phyloP scores from a whole-genome alignment of 306 rosid species.

The Psophocarpus tetragonolobus region DNA sequence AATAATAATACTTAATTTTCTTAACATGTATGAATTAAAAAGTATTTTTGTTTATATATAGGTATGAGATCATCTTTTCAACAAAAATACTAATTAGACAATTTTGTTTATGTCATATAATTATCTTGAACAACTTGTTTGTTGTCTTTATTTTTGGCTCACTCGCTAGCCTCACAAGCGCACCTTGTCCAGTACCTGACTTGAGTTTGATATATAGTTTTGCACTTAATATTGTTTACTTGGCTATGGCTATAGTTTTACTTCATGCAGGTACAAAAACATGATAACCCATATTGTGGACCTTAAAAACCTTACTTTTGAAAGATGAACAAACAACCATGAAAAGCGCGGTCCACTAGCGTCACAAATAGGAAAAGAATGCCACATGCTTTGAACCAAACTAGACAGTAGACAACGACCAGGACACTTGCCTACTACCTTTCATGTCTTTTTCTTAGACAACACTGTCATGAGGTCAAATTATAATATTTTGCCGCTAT shows the following conservation, averaged over 20 bases:
- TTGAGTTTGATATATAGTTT: background rate
- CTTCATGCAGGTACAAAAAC: background rate
- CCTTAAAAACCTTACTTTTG: background rate
- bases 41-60: too few species aligned
- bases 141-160: background rate
- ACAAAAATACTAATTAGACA: background rate
- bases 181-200: conserved; percentile 4
- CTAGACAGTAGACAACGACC: conserved; percentile 1
- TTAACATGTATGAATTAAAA: too few species aligned
- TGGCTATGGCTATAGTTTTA: background rate
- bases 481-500: background rate
- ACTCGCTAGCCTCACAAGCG: conserved; percentile 15
- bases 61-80: too few species aligned
- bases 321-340: background rate
- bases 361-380: conserved; percentile 19
- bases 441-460: background rate
- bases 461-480: conserved; percentile 14
- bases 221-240: background rate
- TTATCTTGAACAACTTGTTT: background rate
- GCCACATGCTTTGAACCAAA: conserved; percentile 20
- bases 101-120: background rate
- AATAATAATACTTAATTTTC: too few species aligned
- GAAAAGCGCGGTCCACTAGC: conserved; percentile 28
- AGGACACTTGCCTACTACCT: conserved; percentile 39
- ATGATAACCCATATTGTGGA: background rate